These are phyloP conservation scores for Shiraia sp. DNA, from an alignment of 2,329 filamentous ascomycete genomes.

Conservation along the genomic window DNA sequence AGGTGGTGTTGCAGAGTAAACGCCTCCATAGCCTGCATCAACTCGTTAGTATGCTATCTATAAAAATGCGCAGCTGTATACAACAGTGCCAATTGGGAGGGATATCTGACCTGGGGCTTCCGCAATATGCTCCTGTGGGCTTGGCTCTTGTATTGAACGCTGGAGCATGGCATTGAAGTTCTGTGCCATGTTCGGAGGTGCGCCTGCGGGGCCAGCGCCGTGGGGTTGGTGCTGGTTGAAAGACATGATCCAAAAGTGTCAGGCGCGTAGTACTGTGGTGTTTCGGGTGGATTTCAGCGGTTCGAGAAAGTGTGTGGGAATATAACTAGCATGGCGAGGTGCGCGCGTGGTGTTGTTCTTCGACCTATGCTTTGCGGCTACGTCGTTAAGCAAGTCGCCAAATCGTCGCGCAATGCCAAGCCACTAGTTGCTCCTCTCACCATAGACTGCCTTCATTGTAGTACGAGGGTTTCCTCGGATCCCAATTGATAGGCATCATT, in stretches of 20 bases:
- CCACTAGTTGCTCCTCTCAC: constrained; percentile 4
- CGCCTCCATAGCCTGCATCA: constrained; percentile 37
- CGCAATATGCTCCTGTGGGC: constrained; percentile 23
- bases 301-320: constrained; percentile 17
- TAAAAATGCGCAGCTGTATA: constrained; percentile 1
- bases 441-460: no score
- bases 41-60: constrained; percentile 18
- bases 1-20: constrained; percentile 46
- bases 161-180: constrained; percentile 45
- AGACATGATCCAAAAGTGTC: constrained; percentile 22
- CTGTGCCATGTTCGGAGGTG: constrained; percentile 32
- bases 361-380: constrained; percentile 5
- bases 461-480: no score
- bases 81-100: constrained; percentile 29
- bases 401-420: constrained; percentile 21
- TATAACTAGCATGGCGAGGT: constrained; percentile 37
- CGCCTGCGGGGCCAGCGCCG: constrained; percentile 33
- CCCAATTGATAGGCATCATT: no score
- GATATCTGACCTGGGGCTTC: constrained; percentile 30
- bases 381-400: not conserved
- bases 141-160: constrained; percentile 39
- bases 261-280: constrained; percentile 1
- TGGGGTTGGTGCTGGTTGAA: constrained; percentile 34
- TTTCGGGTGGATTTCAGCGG: constrained; percentile 21
- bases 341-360: constrained; percentile 20